Base-by-base conservation (phyloP, 768 basidiomycete genomes). In the Chalciporus chontae region DNA sequence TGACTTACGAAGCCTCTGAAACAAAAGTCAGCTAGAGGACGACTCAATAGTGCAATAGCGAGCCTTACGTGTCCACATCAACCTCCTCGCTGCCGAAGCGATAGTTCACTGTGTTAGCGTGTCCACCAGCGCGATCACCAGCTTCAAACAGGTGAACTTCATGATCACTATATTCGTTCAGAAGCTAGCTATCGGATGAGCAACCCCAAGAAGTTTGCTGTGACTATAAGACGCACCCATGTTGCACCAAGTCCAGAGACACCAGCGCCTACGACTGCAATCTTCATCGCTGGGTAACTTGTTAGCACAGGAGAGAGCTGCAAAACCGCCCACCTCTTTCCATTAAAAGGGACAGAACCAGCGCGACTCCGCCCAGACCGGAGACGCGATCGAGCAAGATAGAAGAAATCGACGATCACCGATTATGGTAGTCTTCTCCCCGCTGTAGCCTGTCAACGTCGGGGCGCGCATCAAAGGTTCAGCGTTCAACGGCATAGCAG, bases 221-320 rank as follows among this genome's bases (percentile, higher is more conserved):
- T 31, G 29, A 38, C 43, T 7, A 23, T 43, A 9, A 24, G 14
- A 62, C 75, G 53, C 48, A 83, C 85, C 86, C 87, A 90, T 9
- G 84, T 82, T 13, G 86, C 84, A 17, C 76, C 83, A 3, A 91
- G 76, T n/a, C 87, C 87, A 29, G 85, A 82, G n/a, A 86, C 81
- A 8, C 87, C 87, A 39, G 85, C 83, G 5, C 87, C 89, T 17
- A 90, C 77, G 24, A 90, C 81, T 3, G 87, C 88, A 40, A 90
- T 71, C 57, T 74, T 83, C 79, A 81, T 80, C 48, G 51, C 34
- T 31, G 29, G 29, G 29, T 2, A 31, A 31, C 29, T 31, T 31
- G 5, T 13, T 31, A 11, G 13, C 8, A 14, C 34, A 36, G n/a
- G 15, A 36, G 34, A 36, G 34, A 36, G 5, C 14, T 15, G 15